Base-by-base conservation (phyloP, 1,139 yeast species). In the Suhomyces bribrorum region DNA sequence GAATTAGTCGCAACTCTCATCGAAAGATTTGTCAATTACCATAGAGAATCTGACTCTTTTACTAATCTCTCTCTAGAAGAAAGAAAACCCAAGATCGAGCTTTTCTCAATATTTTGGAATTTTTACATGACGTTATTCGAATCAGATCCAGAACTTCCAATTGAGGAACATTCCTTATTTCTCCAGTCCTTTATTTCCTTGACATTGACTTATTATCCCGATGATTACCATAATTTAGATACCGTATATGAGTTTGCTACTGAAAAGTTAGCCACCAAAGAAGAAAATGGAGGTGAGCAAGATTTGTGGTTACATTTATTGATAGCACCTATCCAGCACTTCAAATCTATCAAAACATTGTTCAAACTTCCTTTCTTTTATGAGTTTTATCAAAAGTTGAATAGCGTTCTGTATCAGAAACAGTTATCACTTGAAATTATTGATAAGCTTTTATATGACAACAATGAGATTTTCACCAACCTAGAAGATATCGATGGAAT, bases 1-100 rank as follows among this genome's bases (percentile, higher is more conserved):
- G 83, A 79, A 46, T 75, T 90, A 33, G 73, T 89, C 15, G 63
- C 78, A 16, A 77, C 90, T 1, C 69, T 92, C 53, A 79, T 90
- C 40, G 85, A 85, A 34, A 75, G 97, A 41, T 72, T 92, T 43
- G 75, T 87, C 5, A 81, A 77, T 24, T 86, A 73, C 54, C 71
- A 66, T 37, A 62, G 70, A 41, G 62, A 66, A 41, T 53, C 63
- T 41, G 69, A 64, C 23, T 14, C 20, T 7, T 24, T 36, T 4
- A 23, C 32, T 9, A 29, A 52, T 9, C 46, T 44, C 7, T 38
- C 45, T 16, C 33, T 40, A 5, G 38, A 39, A 11, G 32, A 34
- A 14, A 27, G 17, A n/a, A 17, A 32, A 16, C 33, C 32, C 11
- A 23, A 43, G 7, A 36, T 14, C 14, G 59, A 68, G 41, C 60